Conservation (phyloP, 2,329 filamentous ascomycete genomes). For the Neophaeococcomyces aloes region DNA sequence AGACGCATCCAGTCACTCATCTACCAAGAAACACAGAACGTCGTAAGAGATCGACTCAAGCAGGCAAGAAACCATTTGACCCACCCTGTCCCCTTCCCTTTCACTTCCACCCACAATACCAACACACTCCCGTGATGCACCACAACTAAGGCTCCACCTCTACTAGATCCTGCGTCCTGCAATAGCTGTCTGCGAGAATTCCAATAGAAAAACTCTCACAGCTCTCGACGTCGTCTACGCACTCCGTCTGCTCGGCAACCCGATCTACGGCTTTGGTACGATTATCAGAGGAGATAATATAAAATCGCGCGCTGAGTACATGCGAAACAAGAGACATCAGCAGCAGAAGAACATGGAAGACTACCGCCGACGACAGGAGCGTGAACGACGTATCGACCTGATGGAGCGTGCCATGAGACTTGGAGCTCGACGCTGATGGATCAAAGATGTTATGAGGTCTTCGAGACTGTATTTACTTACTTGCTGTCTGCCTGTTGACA, state of each 20-base stretch:
- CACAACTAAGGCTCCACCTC: too few species aligned
- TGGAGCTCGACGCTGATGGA: too few species aligned
- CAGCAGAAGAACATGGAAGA: slow-evolving; percentile 9
- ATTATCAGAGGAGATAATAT: not conserved
- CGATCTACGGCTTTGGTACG: slow-evolving; percentile 3
- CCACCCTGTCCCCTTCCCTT: slow-evolving; percentile 2
- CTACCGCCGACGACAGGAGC: not conserved
- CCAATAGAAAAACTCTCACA: slow-evolving; percentile 11
- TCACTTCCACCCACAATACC: not conserved
- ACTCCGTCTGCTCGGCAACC: slow-evolving; percentile 11
- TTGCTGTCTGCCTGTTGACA: too few species aligned
- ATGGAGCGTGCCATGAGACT: slow-evolving; percentile 12
- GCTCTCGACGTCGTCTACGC: slow-evolving; percentile 14
- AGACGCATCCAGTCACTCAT: slow-evolving; percentile 23
- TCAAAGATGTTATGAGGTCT: too few species aligned
- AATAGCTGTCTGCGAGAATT: slow-evolving; percentile 20
- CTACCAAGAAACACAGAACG: slow-evolving; percentile 23
- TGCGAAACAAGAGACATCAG: slow-evolving; percentile 1
- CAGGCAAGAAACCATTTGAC: slow-evolving; percentile 16
- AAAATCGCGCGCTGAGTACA: not conserved
- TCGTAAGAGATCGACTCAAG: slow-evolving; percentile 16
- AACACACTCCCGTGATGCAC: not conserved
- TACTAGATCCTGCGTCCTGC: slow-evolving; percentile 23
- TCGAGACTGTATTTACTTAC: too few species aligned
- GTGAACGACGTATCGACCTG: slow-evolving; percentile 16